Base-by-base conservation (phyloP, 768 basidiomycete genomes). In the Pulveroboletus sp. region DNA sequence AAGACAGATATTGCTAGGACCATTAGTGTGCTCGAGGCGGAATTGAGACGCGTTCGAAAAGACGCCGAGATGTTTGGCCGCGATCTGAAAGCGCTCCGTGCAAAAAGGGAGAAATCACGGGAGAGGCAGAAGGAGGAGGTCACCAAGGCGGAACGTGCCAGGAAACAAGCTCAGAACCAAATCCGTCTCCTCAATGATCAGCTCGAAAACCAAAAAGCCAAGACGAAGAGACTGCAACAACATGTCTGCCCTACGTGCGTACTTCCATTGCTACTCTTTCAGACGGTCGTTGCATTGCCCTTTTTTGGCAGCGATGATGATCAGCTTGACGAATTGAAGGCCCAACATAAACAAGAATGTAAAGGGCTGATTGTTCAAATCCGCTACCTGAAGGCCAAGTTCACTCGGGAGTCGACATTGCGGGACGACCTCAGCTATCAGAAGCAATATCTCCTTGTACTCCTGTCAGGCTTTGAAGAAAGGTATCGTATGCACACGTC, bases 351-450 rank as follows among this genome's bases (percentile, higher is more conserved):
- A 55, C 80, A 82, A 54, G 93, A 97, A 64, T 87, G 88, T 73
- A 93, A 93, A 63, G 91, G 92, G 8, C 73, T 97, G 17, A 83
- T 98, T 43, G 81, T 90, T 8, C 92, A 96, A 66, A 92, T 96
- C 51, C 79, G 77, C 37, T 97, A 96, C 69, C 76, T 98, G 57
- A 95, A 98, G 66, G 86, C 88, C 47, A 92, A 91, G 63, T 94
- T 85, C 68, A 86, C 81, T 3, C 79, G 95, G 24, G 96, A 99
- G 70, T 80, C 84, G 9, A 75, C 76, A 1, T 80, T 96, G 74
- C 80, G 95, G 31, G 75, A 74, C 51, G 84, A 83, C 57, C 74
- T 97, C 39, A 74, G 77, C 14, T 83, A 92, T 60, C 96, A 98
- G 72, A 99, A 99, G 65, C 73, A 78, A 41, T 97, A 97, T 65